Evolutionary conservation across 208 protist species (phyloP).

Genomic region (Wallacemonas rigidus): DNA sequence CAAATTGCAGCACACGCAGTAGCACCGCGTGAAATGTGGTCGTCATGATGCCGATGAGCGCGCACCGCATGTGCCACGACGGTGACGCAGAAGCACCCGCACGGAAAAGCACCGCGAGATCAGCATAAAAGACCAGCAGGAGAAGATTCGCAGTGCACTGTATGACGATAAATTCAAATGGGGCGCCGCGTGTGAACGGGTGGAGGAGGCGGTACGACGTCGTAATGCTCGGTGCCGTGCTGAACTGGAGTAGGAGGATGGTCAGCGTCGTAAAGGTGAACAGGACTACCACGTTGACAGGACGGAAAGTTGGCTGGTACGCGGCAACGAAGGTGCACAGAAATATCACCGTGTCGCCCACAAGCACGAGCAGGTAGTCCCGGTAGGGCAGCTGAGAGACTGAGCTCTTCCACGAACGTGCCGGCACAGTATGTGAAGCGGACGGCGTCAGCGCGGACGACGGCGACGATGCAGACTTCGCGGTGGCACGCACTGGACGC

Average conservation of each 20-base stretch:
- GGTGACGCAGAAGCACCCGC: slow-evolving; percentile 26
- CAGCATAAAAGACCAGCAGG: slow-evolving; percentile 31
- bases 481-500: background rate
- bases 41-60: slow-evolving; percentile 50
- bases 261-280: slow-evolving; percentile 29
- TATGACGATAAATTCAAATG: slow-evolving; percentile 31
- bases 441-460: background rate
- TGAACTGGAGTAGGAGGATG: slow-evolving; percentile 17
- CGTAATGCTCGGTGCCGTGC: slow-evolving; percentile 21
- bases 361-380: slow-evolving; percentile 41
- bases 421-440: background rate
- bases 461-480: background rate
- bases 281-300: slow-evolving; percentile 32
- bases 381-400: slow-evolving; percentile 32
- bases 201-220: slow-evolving; percentile 50
- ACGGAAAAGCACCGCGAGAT: slow-evolving; percentile 39
- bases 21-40: slow-evolving; percentile 50
- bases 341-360: slow-evolving; percentile 39
- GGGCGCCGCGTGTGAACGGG: slow-evolving; percentile 30
- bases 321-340: slow-evolving; percentile 43
- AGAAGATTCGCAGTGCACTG: slow-evolving; percentile 56
- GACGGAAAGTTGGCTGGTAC: slow-evolving; percentile 34
- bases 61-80: slow-evolving; percentile 59
- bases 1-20: slow-evolving; percentile 37
- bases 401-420: background rate